Percentiles rank a stretch among this genome's conserved stretches.
Evolutionary conservation across 306 rosid species (phyloP).

Genomic region (Vicia villosa): DNA sequence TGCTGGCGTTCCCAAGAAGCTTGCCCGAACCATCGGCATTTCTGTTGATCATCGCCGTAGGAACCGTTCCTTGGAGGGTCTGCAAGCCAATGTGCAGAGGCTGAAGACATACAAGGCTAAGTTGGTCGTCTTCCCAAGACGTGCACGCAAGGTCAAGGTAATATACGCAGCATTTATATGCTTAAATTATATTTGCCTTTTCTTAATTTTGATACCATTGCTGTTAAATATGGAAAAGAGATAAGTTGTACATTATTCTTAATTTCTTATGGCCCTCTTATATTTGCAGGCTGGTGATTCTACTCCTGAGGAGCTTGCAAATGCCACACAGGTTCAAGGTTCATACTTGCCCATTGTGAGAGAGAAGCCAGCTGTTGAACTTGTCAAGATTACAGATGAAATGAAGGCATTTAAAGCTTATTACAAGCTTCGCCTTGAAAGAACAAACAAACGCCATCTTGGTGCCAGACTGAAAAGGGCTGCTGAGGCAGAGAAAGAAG

Average conservation of each 20-base stretch:
- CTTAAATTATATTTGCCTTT: not conserved
- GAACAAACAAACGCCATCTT: slow-evolving; percentile 49
- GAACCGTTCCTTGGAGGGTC: slow-evolving; percentile 62
- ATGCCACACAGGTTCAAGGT: slow-evolving; percentile 61
- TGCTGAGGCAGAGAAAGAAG: slow-evolving; percentile 69
- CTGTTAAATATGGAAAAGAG: not conserved
- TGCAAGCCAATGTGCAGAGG: slow-evolving; percentile 65
- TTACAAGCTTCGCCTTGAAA: slow-evolving; percentile 38
- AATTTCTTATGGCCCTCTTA: not conserved
- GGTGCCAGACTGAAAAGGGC: slow-evolving; percentile 68
- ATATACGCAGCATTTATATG: slow-evolving; percentile 18
- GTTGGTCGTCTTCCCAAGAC: slow-evolving; percentile 73
- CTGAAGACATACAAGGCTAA: slow-evolving; percentile 76
- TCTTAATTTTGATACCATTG: not conserved
- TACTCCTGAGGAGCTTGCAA: slow-evolving; percentile 62
- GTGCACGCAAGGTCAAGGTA: slow-evolving; percentile 65
- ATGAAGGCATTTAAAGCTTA: slow-evolving; percentile 26
- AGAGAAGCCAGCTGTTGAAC: slow-evolving; percentile 53
- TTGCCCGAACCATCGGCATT: slow-evolving; percentile 71
- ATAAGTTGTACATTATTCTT: not conserved
- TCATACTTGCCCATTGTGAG: slow-evolving; percentile 53
- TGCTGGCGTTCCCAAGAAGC: slow-evolving; percentile 68
- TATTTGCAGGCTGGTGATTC: slow-evolving; percentile 56
- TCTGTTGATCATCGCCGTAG: slow-evolving; percentile 68
- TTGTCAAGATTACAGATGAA: slow-evolving; percentile 50